phyloP scores from a whole-genome alignment of 106 monocot species.

The Cymbidium sinense region DNA sequence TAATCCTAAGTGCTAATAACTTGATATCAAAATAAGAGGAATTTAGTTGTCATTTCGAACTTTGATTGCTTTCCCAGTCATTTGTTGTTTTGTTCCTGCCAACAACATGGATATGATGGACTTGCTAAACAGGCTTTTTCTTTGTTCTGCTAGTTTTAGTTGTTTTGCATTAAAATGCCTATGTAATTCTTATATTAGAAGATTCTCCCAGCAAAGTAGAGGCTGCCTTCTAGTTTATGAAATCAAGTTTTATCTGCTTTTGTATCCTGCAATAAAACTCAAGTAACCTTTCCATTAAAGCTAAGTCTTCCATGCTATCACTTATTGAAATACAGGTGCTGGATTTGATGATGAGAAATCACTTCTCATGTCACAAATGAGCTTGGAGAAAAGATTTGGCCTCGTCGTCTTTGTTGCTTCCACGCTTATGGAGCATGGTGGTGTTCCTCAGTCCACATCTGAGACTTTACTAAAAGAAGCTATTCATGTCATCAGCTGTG shows the following conservation, averaged over 20 bases:
- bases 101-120: not conserved
- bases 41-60: too few species aligned
- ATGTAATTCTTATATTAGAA: not conserved
- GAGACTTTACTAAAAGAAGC: slow-evolving; percentile 47
- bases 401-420: slow-evolving; percentile 28
- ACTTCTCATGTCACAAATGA: slow-evolving; percentile 31
- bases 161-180: not conserved
- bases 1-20: too few species aligned
- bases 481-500: slow-evolving; percentile 41
- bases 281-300: not conserved
- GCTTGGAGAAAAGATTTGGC: slow-evolving; percentile 33
- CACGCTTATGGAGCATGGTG: slow-evolving; percentile 41
- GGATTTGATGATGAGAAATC: slow-evolving; percentile 34
- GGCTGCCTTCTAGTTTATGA: not conserved
- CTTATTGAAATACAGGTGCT: slow-evolving; percentile 15
- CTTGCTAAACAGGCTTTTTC: not conserved
- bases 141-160: not conserved
- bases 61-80: not conserved
- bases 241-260: not conserved
- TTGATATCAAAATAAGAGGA: too few species aligned
- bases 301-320: not conserved
- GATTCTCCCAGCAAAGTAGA: not conserved
- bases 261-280: not conserved
- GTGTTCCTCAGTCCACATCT: slow-evolving; percentile 78
- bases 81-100: not conserved